These are phyloP conservation scores for Azolla pinnata DNA, from an alignment of 75 land plant genomes.

Conservation along the genomic window DNA sequence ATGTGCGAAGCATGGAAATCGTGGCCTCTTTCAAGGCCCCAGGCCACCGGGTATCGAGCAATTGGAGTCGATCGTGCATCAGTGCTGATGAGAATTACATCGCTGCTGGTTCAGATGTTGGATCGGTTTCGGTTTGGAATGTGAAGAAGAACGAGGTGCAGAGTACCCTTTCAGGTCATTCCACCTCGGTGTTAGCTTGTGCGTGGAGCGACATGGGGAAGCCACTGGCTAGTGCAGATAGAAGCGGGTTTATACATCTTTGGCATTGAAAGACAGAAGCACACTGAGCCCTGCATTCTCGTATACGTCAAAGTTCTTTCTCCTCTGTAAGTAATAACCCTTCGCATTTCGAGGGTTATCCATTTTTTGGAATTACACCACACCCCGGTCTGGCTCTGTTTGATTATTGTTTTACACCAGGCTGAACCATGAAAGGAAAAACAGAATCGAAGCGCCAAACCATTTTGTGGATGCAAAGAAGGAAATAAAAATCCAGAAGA, in stretches of 20 bases:
- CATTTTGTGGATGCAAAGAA: too few relatives aligned
- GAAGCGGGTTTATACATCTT: conserved; percentile 54
- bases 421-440: background rate
- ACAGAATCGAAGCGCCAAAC: too few relatives aligned
- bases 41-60: conserved; percentile 58
- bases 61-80: conserved; percentile 90
- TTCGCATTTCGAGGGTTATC: background rate
- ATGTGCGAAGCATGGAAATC: conserved; percentile 68
- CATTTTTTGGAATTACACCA: background rate
- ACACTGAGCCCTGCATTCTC: background rate
- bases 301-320: background rate
- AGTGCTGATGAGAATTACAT: conserved; percentile 78
- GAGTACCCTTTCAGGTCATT: conserved; percentile 52
- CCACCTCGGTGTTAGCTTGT: conserved; percentile 66
- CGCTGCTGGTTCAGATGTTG: conserved; percentile 86
- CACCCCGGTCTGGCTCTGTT: background rate
- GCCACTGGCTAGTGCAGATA: conserved; percentile 70
- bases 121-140: conserved; percentile 77
- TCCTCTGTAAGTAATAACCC: background rate
- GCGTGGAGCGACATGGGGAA: conserved; percentile 80
- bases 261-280: conserved; percentile 42
- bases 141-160: conserved; percentile 34
- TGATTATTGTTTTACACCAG: background rate
- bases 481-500: too few relatives aligned
- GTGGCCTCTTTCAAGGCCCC: conserved; percentile 60